phyloP scores from a whole-genome alignment of 495 filamentous ascomycete species.

The Daldinia loculata region DNA sequence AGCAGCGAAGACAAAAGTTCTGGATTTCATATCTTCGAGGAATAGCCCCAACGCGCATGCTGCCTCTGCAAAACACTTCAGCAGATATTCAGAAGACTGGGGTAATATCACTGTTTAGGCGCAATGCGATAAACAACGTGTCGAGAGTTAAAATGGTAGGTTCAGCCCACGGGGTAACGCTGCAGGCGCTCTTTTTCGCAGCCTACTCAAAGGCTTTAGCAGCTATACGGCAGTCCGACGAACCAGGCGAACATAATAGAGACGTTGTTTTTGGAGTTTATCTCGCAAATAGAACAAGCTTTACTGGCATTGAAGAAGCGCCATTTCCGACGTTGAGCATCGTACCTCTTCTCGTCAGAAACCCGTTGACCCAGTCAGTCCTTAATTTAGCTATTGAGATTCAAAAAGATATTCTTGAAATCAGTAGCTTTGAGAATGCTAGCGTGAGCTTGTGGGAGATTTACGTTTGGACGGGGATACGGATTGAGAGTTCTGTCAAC shows the following conservation, averaged over 20 bases:
- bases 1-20: conserved; percentile 51
- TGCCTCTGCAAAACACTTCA: neutral
- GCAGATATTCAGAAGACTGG: neutral
- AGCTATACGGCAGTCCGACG: neutral
- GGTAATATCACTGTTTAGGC: conserved; percentile 22
- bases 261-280: conserved; percentile 56
- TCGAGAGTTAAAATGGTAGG: conserved; percentile 25
- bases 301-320: conserved; percentile 23
- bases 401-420: conserved; percentile 52
- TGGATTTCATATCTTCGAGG: conserved; percentile 64
- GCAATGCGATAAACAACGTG: conserved; percentile 33
- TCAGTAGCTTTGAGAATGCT: conserved; percentile 47
- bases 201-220: conserved; percentile 47
- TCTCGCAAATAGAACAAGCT: conserved; percentile 51
- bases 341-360: conserved; percentile 50
- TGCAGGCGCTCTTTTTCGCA: conserved; percentile 57
- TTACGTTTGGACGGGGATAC: conserved; percentile 56
- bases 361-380: conserved; percentile 7
- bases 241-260: neutral
- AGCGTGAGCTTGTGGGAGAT: conserved; percentile 60
- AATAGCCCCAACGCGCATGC: conserved; percentile 9
- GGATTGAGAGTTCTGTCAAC: conserved; percentile 63
- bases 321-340: conserved; percentile 53
- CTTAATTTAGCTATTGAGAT: conserved; percentile 45
- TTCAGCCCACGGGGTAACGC: conserved; percentile 44